Evolutionary conservation across 768 basidiomycete species (phyloP), one percentile per base, ranked within the genome.

Genomic region (Phaffia tasmanica): DNA sequence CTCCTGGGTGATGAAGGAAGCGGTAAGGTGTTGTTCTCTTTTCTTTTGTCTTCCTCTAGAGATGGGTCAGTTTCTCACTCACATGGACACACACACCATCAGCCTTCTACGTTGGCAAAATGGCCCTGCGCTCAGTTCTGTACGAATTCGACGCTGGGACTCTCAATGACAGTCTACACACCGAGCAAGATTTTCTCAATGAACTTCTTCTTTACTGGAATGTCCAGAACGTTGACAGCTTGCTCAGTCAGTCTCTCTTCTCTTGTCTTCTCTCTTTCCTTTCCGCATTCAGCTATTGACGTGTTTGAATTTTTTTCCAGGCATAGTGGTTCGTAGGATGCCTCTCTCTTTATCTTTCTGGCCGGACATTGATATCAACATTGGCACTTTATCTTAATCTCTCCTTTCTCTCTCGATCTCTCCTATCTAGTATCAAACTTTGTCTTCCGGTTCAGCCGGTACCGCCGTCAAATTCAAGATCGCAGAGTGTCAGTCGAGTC

Each of bases 31-130:
- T 18, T 19, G 32, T 42, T 11, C 11, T 42, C 35, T 42, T 5
- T 42, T 47, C 14, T 35, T 25, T 1, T 1, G n/a, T 23, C 23
- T 6, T 46, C 1, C 21, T 46, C 18, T 9, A 5, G 14, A 21
- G 3, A 54, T 19, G 7, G 16, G 46, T 46, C 27, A 7, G 9
- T 3, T 30, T 16, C 27, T 0, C 19, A 14, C 55, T 35, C 29
- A 48, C 25, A 25, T 29, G 25, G 9, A 23, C 53, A 46, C 14
- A 19, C 27, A 19, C 63, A 19, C n/a, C 53, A 3, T 3, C 42
- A 57, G 66, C 66, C 11, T 67, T 62, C 61, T 55, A 62, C 29
- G 47, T 67, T 49, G 66, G 66, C 27, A 60, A 62, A 15, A 58
- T 32, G 9, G 19, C 54, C 0, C 66, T 67, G 32, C 66, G 66